These are phyloP conservation scores for Paraphaeosphaeria sporulosa DNA, from an alignment of 2,329 filamentous ascomycete genomes.

Conservation along the genomic window DNA sequence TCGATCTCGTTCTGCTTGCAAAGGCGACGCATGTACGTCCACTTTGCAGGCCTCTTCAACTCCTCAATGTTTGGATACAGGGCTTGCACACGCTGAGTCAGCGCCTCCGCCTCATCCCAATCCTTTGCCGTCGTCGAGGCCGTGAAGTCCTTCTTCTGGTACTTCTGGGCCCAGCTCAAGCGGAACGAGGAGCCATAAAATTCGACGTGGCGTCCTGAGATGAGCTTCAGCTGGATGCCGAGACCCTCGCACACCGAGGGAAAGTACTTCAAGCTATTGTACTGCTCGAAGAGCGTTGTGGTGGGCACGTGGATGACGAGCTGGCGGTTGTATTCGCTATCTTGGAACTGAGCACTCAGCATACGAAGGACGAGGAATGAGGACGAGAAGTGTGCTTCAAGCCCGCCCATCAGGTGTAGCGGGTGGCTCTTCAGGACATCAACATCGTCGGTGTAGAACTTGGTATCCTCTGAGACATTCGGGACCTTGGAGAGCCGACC, in stretches of 20 bases:
- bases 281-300: constrained; percentile 16
- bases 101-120: neutral
- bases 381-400: constrained; percentile 12
- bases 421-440: constrained; percentile 16
- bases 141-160: constrained; percentile 24
- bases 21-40: neutral
- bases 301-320: constrained; percentile 25
- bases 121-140: neutral
- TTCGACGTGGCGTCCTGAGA: constrained; percentile 16
- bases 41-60: neutral
- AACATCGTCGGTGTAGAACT: constrained; percentile 10
- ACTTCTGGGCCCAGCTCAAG: constrained; percentile 27
- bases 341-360: constrained; percentile 16
- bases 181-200: neutral
- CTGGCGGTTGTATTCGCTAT: constrained; percentile 12
- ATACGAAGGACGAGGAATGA: constrained; percentile 23
- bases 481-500: neutral
- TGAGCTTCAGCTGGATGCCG: constrained; percentile 24
- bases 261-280: constrained; percentile 24
- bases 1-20: neutral
- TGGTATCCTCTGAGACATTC: neutral
- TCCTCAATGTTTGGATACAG: constrained; percentile 13
- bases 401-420: constrained; percentile 17
- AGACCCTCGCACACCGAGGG: constrained; percentile 21
- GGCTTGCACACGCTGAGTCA: neutral